Evolutionary conservation across 23 red algal species (phyloP), one percentile per base, ranked within the genome.

Genomic region (Agarophyton chilense): DNA sequence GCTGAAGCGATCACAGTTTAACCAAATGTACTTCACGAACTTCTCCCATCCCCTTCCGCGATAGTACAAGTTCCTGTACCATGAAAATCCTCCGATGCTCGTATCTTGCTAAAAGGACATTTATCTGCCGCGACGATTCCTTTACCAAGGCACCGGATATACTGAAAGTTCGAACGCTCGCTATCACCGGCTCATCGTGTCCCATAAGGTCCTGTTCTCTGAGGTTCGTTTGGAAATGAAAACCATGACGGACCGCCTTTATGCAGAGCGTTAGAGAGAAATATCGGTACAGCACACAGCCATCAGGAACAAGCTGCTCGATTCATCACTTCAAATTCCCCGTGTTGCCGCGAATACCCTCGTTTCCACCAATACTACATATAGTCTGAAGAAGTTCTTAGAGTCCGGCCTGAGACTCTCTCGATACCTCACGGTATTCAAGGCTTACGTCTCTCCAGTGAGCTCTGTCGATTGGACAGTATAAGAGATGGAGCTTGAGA

Each of bases 1-100:
- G 11, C 22, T 28, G 17, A 21, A 25, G 2, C 24, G 55, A 28
- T 28, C 14, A 2, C 14, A 28, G 12, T 28, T 28, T 11, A 43
- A 77, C 0, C 72, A 17, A n/a, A 39, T 6, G 1, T 77, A 52
- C 40, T 52, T 77, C 51, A 50, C 18, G 5, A 10, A 2, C 4
- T 41, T 25, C 16, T 14, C 16, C 0, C 2, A 53, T 12, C 11
- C 12, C 32, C 72, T 46, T 9, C 72, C 72, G 32, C 4, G 29
- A 17, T 77, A 19, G 72, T 77, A 52, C 43, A 77, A 52, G 43
- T 77, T 52, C 21, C 41, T 77, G 2, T 77, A 77, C 21, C 52
- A 39, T 0, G 29, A 77, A 8, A 77, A 32, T 14, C 29, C 28
- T 4, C 19, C 28, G 10, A 17, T 77, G 0, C 0, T 52, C 4